Evolutionary conservation across 2,329 filamentous ascomycete species (phyloP), one percentile per base, ranked within the genome.

Genomic region (Fusarium humuli): DNA sequence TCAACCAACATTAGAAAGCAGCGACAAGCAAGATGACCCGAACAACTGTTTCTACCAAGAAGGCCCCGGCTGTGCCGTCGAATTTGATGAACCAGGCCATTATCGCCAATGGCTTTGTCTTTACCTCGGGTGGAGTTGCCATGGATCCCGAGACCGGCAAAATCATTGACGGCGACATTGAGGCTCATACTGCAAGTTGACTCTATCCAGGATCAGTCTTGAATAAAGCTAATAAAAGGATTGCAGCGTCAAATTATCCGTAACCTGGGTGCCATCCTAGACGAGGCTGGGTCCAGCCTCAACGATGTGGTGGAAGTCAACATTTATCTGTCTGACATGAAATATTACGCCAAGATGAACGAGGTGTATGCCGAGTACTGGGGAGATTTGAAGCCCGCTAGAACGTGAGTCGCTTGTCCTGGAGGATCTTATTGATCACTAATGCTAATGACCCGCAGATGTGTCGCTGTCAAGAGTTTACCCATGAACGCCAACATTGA

Each of bases 301-400:
- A 80, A 84, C 48, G 88, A 88, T 71, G 88, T 92, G 14, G 88
- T 93, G 70, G 92, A 93, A 81, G 88, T 91, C 56, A 88, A 87
- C 69, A 88, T 93, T 70, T 94, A 92, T 81, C 83, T 94, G 48
- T 87, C 88, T 46, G 87, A 91, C 72, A 93, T 93, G 90, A 87
- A 86, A 57, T 84, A 92, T 77, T 94, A 93, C 75, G 86, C 83
- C 32, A 88, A 91, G 78, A 92, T 93, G 89, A 94, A 94, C 77
- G 85, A 86, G 72, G 86, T 91, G 27, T 93, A 93, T 73, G 86
- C 87, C 75, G 87, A 90, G 78, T 91, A 88, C 81, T 94, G 92
- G 80, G 81, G 80, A 6, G 78, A 83, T 10, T 70, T 81, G 0
- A 84, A 84, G 72, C 83, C 83, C 3, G 80, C 78, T 37, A 70